Percentiles rank a stretch among this genome's conserved stretches.
phyloP scores from a whole-genome alignment of 2,329 filamentous ascomycete species.

The Cordyceps sp. region DNA sequence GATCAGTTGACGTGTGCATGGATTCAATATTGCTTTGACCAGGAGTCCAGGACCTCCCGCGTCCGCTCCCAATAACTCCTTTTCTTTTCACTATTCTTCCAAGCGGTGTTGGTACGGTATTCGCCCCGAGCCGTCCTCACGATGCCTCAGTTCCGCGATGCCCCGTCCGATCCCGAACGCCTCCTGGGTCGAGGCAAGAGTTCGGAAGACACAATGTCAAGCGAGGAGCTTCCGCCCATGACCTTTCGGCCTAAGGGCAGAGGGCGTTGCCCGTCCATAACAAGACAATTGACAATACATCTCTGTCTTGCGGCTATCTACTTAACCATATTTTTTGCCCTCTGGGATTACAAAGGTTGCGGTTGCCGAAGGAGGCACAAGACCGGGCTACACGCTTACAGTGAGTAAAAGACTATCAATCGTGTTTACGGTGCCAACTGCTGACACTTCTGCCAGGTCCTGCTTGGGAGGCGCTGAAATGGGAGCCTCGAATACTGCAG shows the following conservation, averaged over 20 bases:
- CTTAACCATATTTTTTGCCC: slow-evolving; percentile 1
- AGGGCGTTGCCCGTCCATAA: not conserved
- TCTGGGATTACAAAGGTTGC: slow-evolving; percentile 1
- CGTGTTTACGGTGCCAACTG: not conserved
- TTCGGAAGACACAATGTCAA: not conserved
- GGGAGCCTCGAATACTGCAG: slow-evolving; percentile 1
- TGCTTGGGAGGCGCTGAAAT: slow-evolving; percentile 2
- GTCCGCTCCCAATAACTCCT: too few relatives aligned
- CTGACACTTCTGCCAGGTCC: slow-evolving; percentile 1
- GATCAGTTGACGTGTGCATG: not conserved
- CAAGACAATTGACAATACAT: slow-evolving; percentile 1
- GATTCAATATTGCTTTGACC: not conserved
- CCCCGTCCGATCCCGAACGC: not conserved
- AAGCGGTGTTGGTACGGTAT: too few relatives aligned
- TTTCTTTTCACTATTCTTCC: not conserved
- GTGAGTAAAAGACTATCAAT: not conserved
- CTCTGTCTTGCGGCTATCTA: slow-evolving; percentile 1
- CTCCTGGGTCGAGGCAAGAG: not conserved
- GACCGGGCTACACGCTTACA: slow-evolving; percentile 1
- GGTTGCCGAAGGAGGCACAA: not conserved
- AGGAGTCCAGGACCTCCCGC: not conserved
- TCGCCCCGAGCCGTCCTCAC: not conserved
- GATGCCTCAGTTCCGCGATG: not conserved
- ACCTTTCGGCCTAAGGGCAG: not conserved
- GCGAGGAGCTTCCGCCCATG: not conserved